Percentiles rank a stretch among this genome's conserved stretches.
Evolutionary conservation across 371 early-diverging fungal genomes (phyloP).

Genomic region (Apophysomyces variabilis): DNA sequence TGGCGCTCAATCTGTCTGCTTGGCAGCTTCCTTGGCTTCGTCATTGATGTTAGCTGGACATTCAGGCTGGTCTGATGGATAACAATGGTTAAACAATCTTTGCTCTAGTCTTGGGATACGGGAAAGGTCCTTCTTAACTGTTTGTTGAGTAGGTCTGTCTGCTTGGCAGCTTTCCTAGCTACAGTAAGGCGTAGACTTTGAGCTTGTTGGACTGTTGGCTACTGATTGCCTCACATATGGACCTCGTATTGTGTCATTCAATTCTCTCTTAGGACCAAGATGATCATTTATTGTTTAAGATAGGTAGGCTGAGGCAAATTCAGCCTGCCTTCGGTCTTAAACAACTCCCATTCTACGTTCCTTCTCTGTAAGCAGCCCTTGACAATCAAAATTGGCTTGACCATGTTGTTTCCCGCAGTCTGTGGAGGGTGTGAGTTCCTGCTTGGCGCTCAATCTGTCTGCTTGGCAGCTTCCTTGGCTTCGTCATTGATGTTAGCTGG

Average conservation of each 20-base stretch:
- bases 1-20: neutral
- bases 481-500: neutral
- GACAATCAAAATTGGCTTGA: neutral
- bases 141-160: neutral
- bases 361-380: neutral
- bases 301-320: too few species aligned
- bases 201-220: neutral
- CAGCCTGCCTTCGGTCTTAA: neutral
- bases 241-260: too few species aligned
- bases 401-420: neutral
- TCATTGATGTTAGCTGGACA: neutral
- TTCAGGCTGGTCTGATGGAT: neutral
- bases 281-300: too few species aligned
- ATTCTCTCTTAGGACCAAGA: too few species aligned
- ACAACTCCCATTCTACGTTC: neutral
- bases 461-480: slow-evolving; percentile 1
- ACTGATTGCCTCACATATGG: too few species aligned
- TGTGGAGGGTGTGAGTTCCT: neutral
- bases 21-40: neutral
- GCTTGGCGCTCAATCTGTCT: neutral
- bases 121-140: slow-evolving; percentile 1
- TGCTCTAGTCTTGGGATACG: neutral
- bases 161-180: neutral
- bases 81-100: neutral
- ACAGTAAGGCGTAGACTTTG: neutral